Evolutionary conservation across 805 yeast species (phyloP).

Genomic region (Jamesozyma piceae): DNA sequence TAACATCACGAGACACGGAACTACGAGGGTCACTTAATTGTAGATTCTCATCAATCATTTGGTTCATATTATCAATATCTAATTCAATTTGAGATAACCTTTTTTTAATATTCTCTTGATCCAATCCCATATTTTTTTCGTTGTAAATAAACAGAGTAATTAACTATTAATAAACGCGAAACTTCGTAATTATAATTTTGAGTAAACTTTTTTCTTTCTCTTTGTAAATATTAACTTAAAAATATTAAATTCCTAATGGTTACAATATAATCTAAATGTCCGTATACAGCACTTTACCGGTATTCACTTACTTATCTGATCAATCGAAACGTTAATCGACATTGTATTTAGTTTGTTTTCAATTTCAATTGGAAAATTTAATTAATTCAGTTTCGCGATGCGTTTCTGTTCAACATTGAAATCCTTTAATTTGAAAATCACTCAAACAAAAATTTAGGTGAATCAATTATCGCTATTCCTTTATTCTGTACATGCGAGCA

Average conservation of each 20-base stretch:
- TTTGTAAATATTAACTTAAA: too few species aligned
- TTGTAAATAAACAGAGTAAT: background rate
- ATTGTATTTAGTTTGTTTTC: background rate
- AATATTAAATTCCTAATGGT: too few species aligned
- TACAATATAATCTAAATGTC: too few species aligned
- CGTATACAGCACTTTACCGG: too few species aligned
- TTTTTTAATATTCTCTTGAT: slow-evolving; percentile 24
- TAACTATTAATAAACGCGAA: background rate
- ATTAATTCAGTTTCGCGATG: background rate
- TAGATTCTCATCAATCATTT: slow-evolving; percentile 29
- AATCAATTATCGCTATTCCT: too few species aligned
- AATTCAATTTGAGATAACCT: slow-evolving; percentile 29
- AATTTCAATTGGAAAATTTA: background rate
- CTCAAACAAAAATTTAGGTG: too few species aligned
- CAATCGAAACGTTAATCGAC: too few species aligned
- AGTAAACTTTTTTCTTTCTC: too few species aligned
- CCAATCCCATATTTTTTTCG: slow-evolving; percentile 11
- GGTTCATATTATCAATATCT: slow-evolving; percentile 29
- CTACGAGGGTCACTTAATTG: slow-evolving; percentile 8
- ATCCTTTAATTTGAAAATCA: background rate
- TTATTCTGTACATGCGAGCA: too few species aligned
- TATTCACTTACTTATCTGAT: too few species aligned
- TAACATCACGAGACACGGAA: background rate
- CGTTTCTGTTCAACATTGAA: background rate
- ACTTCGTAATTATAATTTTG: background rate